These are phyloP conservation scores for Yarrowia porcina DNA, from an alignment of 805 yeast genomes.

Conservation along the genomic window DNA sequence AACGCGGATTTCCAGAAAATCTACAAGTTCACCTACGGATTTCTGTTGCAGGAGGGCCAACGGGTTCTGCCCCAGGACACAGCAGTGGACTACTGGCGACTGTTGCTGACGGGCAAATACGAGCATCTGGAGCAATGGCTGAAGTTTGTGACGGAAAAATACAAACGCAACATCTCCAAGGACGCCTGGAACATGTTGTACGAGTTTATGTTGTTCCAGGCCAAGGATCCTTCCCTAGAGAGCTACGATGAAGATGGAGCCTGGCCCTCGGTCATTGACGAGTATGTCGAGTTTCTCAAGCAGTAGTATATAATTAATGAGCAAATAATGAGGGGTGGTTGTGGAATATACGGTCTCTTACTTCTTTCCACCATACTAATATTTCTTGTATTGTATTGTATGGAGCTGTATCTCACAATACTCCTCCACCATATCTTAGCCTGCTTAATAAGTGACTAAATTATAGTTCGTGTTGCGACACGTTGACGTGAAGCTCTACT, in stretches of 20 bases:
- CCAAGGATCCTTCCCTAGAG: constrained; percentile 50
- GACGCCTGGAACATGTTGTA: constrained; percentile 87
- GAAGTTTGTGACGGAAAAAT: constrained; percentile 46
- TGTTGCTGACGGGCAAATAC: constrained; percentile 51
- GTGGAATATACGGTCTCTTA: too few species aligned
- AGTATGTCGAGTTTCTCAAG: constrained; percentile 59
- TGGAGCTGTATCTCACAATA: too few species aligned
- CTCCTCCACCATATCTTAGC: background rate
- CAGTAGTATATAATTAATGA: background rate
- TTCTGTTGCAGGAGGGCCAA: constrained; percentile 58
- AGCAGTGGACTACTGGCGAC: constrained; percentile 74
- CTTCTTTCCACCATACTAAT: too few species aligned
- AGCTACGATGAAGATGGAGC: constrained; percentile 76
- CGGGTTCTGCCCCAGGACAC: constrained; percentile 55
- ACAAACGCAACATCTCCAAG: constrained; percentile 51
- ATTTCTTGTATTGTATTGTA: background rate
- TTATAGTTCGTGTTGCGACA: constrained; percentile 14
- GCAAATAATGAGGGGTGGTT: too few species aligned
- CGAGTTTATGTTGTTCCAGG: constrained; percentile 54
- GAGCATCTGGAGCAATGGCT: constrained; percentile 49
- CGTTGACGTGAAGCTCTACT: background rate
- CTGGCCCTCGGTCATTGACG: constrained; percentile 91
- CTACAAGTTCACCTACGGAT: constrained; percentile 69
- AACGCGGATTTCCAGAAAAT: constrained; percentile 46
- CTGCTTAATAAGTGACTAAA: constrained; percentile 16